Percentiles rank a stretch among this genome's conserved stretches.
Evolutionary conservation across 345 rosid species (phyloP).

Genomic region (Psidium friedrichsthalianum): DNA sequence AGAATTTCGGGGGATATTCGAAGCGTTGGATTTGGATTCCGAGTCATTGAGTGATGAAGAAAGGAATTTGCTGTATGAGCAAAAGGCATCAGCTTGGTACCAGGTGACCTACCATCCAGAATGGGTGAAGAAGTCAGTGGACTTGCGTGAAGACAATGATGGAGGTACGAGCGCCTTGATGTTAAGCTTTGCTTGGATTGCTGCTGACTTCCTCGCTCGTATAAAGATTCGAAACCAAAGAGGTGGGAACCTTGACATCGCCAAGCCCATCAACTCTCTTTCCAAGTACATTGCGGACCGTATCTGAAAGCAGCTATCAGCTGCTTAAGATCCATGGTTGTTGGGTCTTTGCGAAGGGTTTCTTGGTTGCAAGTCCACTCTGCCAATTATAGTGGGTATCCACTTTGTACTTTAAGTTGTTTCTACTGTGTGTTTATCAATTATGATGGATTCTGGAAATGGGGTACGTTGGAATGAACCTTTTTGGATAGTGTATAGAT

Average conservation of each 20-base stretch:
- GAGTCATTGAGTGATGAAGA: slow-evolving; percentile 45
- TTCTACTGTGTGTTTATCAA: not conserved
- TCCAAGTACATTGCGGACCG: slow-evolving; percentile 45
- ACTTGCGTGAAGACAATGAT: slow-evolving; percentile 2
- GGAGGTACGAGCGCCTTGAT: slow-evolving; percentile 7
- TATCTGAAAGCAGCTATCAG: slow-evolving; percentile 9
- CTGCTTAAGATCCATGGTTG: not conserved
- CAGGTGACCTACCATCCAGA: slow-evolving; percentile 69
- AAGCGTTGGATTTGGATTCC: slow-evolving; percentile 24
- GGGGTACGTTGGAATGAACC: not conserved
- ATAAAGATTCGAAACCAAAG: slow-evolving; percentile 35
- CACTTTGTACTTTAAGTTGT: not conserved
- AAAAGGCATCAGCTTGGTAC: slow-evolving; percentile 90
- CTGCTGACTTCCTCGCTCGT: slow-evolving; percentile 72
- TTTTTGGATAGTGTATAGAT: not conserved
- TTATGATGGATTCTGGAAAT: not conserved
- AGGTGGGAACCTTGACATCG: slow-evolving; percentile 17
- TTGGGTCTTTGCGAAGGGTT: not conserved
- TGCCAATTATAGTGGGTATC: not conserved
- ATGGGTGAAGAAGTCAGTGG: slow-evolving; percentile 45
- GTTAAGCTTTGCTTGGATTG: slow-evolving; percentile 83
- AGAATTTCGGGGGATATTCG: slow-evolving; percentile 60
- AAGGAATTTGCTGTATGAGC: slow-evolving; percentile 44
- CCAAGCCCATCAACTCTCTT: slow-evolving; percentile 49
- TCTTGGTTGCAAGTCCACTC: not conserved